Conservation (phyloP, 768 basidiomycete genomes). For the Phanerochaete carnosa region DNA sequence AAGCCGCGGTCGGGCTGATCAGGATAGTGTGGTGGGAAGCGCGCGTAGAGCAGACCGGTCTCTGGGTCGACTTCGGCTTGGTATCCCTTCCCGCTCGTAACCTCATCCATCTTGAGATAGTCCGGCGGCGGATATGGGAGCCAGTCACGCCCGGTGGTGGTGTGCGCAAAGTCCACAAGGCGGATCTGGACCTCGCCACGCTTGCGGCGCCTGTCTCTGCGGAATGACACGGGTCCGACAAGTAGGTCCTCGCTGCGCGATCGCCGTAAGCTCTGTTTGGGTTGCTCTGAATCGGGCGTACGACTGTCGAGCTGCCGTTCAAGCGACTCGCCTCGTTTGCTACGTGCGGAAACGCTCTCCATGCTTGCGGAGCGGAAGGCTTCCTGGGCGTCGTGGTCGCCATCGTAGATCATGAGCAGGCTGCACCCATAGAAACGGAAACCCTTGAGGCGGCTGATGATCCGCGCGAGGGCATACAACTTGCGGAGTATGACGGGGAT, state of each 20-base stretch:
- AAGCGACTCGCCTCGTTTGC: conserved; percentile 75
- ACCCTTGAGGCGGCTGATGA: conserved; percentile 86
- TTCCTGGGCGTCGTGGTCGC: conserved; percentile 86
- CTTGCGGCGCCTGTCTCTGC: conserved; percentile 62
- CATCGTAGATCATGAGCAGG: conserved; percentile 95
- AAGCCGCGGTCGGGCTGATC: conserved; percentile 93
- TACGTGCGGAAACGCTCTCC: conserved; percentile 63
- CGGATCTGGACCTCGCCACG: conserved; percentile 93
- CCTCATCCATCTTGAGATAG: conserved; percentile 41
- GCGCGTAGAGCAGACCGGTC: conserved; percentile 82
- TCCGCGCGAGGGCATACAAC: conserved; percentile 89
- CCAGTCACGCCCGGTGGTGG: conserved; percentile 94
- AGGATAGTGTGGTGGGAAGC: conserved; percentile 91
- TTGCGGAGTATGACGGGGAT: conserved; percentile 90
- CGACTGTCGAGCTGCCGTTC: conserved; percentile 42
- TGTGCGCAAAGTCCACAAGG: conserved; percentile 98
- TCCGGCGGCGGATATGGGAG: conserved; percentile 54
- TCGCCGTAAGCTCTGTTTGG: conserved; percentile 55
- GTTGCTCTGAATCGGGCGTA: conserved; percentile 34
- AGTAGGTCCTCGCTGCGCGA: conserved; percentile 80
- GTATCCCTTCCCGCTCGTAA: conserved; percentile 67
- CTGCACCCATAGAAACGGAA: conserved; percentile 99
- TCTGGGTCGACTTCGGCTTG: conserved; percentile 77
- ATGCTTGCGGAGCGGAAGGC: conserved; percentile 56
- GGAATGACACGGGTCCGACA: conserved; percentile 60